A percentile compares a stretch with the other conserved stretches of the same genome.
Conservation (phyloP, 2,329 filamentous ascomycete species). For the Paracoccidioides lutzii region DNA sequence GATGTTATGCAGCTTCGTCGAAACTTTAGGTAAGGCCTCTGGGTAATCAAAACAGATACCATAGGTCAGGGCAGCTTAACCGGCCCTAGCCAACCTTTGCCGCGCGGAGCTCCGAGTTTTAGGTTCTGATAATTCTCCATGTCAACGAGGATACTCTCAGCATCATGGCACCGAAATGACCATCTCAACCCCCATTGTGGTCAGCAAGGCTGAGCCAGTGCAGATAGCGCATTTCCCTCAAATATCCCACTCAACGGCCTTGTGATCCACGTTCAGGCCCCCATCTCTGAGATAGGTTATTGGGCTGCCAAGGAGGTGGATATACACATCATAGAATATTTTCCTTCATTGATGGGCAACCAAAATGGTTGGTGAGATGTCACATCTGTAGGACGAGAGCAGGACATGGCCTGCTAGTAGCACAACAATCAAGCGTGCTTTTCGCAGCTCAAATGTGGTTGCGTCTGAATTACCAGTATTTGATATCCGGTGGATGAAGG, state of each 20-base stretch:
- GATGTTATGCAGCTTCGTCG: background rate
- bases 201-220: background rate
- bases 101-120: background rate
- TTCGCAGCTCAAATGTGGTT: background rate
- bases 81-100: too few relatives aligned
- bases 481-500: background rate
- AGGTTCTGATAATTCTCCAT: background rate
- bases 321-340: background rate
- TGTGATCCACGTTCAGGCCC: conserved; percentile 3
- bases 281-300: background rate
- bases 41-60: background rate
- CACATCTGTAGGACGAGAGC: background rate
- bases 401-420: background rate
- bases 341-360: background rate
- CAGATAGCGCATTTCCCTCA: background rate
- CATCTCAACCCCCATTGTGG: background rate
- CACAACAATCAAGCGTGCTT: background rate
- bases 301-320: background rate
- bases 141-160: background rate
- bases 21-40: background rate
- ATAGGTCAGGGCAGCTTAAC: background rate
- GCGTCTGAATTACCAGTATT: background rate
- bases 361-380: background rate
- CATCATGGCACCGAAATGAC: background rate
- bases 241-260: background rate